These are phyloP conservation scores for Paxillus rubicundulus DNA, from an alignment of 768 basidiomycete genomes.

Conservation along the genomic window DNA sequence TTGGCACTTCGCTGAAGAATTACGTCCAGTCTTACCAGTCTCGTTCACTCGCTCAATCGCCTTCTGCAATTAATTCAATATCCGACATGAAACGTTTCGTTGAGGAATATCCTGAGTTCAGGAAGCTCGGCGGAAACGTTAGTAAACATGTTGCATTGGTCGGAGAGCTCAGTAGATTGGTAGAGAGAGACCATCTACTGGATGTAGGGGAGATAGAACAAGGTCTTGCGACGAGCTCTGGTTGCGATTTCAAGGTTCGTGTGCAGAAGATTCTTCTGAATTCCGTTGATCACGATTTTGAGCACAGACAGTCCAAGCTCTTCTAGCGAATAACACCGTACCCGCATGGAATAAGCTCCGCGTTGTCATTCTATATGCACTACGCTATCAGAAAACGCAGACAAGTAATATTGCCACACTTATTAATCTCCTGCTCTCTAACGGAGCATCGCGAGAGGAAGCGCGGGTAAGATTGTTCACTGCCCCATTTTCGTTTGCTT, in stretches of 20 bases:
- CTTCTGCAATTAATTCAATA: slow-evolving; percentile 88
- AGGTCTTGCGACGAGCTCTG: slow-evolving; percentile 88
- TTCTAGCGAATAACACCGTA: slow-evolving; percentile 66
- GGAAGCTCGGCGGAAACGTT: slow-evolving; percentile 95
- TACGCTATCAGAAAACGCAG: slow-evolving; percentile 91
- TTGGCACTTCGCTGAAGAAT: slow-evolving; percentile 85
- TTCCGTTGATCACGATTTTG: background rate
- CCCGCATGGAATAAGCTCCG: slow-evolving; percentile 83
- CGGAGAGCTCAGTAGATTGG: slow-evolving; percentile 90
- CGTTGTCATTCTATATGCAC: slow-evolving; percentile 85
- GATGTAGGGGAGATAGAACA: slow-evolving; percentile 96
- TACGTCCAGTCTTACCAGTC: slow-evolving; percentile 94
- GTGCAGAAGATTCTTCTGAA: background rate
- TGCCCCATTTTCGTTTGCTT: slow-evolving; percentile 2
- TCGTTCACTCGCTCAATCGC: slow-evolving; percentile 70
- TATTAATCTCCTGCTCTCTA: slow-evolving; percentile 69
- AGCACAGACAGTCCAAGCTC: slow-evolving; percentile 72
- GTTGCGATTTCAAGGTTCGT: slow-evolving; percentile 81
- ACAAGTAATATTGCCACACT: slow-evolving; percentile 77
- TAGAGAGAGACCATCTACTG: slow-evolving; percentile 80
- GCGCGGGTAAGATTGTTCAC: slow-evolving; percentile 47
- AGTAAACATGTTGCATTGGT: slow-evolving; percentile 98
- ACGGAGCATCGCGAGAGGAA: slow-evolving; percentile 76
- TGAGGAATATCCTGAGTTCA: slow-evolving; percentile 97
- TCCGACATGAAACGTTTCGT: slow-evolving; percentile 96